Percentiles rank a stretch among this genome's conserved stretches.
Conservation (phyloP, 495 filamentous ascomycete species). For the Parmelia sp. region DNA sequence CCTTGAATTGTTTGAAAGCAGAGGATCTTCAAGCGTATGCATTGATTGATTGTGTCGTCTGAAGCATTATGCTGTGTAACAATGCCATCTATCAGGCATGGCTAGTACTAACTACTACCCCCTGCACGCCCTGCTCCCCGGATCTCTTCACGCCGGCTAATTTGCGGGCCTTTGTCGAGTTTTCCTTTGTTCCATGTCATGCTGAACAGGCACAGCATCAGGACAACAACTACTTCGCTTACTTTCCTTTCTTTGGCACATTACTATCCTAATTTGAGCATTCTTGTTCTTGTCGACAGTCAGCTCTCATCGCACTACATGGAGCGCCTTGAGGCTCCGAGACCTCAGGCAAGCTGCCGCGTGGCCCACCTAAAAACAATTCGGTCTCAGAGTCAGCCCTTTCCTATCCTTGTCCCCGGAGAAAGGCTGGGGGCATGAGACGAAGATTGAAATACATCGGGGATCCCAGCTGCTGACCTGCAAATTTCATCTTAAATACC, state of each 20-base stretch:
- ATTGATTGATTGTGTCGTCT: too few species aligned
- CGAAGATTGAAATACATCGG: background rate
- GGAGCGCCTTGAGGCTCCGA: background rate
- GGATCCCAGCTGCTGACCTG: background rate
- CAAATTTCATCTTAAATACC: background rate
- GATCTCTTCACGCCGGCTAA: background rate
- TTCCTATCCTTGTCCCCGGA: background rate
- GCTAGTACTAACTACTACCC: background rate
- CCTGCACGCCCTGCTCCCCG: too few species aligned
- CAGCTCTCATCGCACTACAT: background rate
- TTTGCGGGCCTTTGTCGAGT: background rate
- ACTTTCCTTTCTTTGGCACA: background rate
- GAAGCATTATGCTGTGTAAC: too few species aligned
- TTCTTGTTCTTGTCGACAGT: background rate
- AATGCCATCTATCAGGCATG: too few species aligned
- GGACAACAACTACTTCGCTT: too few species aligned
- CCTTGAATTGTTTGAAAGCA: too few species aligned
- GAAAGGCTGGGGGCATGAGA: background rate
- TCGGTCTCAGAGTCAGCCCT: background rate
- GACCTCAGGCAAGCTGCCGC: background rate
- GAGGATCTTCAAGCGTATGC: too few species aligned
- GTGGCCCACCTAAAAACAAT: background rate
- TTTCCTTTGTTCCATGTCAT: conserved; percentile 1
- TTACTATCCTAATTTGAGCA: background rate
- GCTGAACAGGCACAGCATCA: too few species aligned